Evolutionary conservation across 805 yeast species (phyloP), one percentile per base, ranked within the genome.

Genomic region (Myxozyma melibiosi): DNA sequence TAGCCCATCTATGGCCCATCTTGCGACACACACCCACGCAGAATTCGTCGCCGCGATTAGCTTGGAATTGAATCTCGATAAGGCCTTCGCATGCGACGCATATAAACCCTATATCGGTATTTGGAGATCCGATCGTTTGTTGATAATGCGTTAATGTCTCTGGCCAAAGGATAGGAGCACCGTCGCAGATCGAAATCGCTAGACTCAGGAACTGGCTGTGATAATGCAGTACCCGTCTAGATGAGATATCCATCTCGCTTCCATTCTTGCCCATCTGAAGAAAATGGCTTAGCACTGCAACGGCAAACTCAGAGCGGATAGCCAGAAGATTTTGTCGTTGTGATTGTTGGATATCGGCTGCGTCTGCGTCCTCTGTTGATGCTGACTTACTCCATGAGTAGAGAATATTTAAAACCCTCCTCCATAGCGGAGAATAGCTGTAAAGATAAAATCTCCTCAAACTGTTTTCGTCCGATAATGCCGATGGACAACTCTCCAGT

Each of bases 41-140:
- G 2, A 6, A 30, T 0, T 22, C 45, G 31, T 11, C 22, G 7
- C 13, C 9, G 4, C 31, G 39, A 22, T 28, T 18, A 25, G 24
- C 42, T 7, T 43, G 46, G 22, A 45, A 45, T 18, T 24, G 34
- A 16, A 57, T 20, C 37, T 56, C 56, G 16, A 60, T 56, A 2
- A 22, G n/a, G 4, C 51, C 41, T 5, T 52, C 55, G 39, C 64
- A 60, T 2, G 64, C 64, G n/a, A 34, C 48, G 38, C 64, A 60
- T 11, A 34, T 34, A 34, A 16, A 27, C 35, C 55, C 55, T 7
- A 20, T 38, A 14, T 28, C 50, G 35, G 14, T 31, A 13, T 40
- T 20, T 18, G 25, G 35, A 24, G 44, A 13, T 2, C 27, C 49
- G 3, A 48, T 37, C 53, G 20, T 27, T 40, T 30, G 13, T 13